A percentile compares a stretch with the other conserved stretches of the same genome.
phyloP scores from a whole-genome alignment of 1,284 basidiomycete species.

The Naganishia albida region DNA sequence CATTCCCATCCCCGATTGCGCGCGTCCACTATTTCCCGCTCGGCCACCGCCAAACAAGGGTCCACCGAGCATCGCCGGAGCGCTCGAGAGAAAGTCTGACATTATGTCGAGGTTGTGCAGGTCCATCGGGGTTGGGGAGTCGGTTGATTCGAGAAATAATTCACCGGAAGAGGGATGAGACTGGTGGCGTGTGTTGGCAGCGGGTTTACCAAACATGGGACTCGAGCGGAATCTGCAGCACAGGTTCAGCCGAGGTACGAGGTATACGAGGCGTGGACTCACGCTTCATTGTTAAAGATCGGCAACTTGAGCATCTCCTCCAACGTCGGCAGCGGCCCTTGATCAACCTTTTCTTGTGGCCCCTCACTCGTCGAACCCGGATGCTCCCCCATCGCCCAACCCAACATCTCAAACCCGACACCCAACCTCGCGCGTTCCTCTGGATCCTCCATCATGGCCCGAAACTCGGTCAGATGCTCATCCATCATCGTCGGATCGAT shows the following conservation, averaged over 20 bases:
- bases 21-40: background rate
- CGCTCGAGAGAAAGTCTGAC: constrained; percentile 20
- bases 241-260: background rate
- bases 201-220: constrained; percentile 29
- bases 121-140: constrained; percentile 3
- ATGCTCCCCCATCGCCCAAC: constrained; percentile 23
- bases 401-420: constrained; percentile 22
- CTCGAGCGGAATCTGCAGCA: constrained; percentile 22
- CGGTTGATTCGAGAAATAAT: constrained; percentile 17
- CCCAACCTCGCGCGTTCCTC: constrained; percentile 22
- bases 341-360: background rate
- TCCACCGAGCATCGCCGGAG: constrained; percentile 7
- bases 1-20: background rate
- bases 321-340: constrained; percentile 28
- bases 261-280: constrained; percentile 2
- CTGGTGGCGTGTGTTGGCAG: background rate
- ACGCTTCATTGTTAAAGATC: constrained; percentile 32
- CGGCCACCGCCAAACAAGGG: constrained; percentile 2
- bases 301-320: constrained; percentile 34
- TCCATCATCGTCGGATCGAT: constrained; percentile 22
- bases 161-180: constrained; percentile 9
- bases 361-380: background rate
- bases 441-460: constrained; percentile 26
- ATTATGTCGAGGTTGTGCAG: constrained; percentile 18
- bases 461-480: constrained; percentile 21